These are phyloP conservation scores for Microcos paniculata DNA, from an alignment of 345 rosid genomes.

Conservation along the genomic window DNA sequence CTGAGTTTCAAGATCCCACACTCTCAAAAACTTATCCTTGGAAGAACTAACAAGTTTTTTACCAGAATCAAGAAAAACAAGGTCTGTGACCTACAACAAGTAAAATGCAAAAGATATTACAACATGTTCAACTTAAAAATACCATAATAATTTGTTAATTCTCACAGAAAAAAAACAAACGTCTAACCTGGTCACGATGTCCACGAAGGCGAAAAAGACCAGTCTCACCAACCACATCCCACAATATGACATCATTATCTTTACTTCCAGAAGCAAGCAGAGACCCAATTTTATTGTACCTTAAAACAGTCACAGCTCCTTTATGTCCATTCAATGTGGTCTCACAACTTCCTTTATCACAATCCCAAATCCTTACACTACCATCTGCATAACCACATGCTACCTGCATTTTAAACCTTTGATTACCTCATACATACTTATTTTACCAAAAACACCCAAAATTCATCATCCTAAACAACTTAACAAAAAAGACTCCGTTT, in stretches of 20 bases:
- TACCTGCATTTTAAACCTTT: constrained; percentile 28
- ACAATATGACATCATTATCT: constrained; percentile 83
- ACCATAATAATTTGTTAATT: neutral
- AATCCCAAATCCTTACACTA: constrained; percentile 85
- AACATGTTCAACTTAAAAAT: neutral
- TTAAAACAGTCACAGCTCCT: constrained; percentile 78
- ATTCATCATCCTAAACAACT: neutral
- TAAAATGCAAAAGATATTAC: neutral
- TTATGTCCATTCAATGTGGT: constrained; percentile 77
- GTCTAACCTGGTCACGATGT: constrained; percentile 87
- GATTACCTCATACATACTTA: neutral
- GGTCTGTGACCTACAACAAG: constrained; percentile 74
- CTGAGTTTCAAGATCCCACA: constrained; percentile 98
- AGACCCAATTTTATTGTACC: constrained; percentile 67
- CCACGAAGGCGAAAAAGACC: constrained; percentile 85
- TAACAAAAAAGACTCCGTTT: neutral
- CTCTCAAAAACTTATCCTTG: constrained; percentile 92
- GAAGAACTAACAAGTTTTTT: constrained; percentile 90
- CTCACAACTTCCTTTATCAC: constrained; percentile 76
- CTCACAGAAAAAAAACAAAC: neutral
- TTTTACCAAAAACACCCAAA: neutral
- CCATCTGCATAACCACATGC: constrained; percentile 84
- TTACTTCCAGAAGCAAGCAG: constrained; percentile 93
- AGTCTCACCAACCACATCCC: constrained; percentile 92
- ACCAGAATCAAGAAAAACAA: constrained; percentile 82